Evolutionary conservation across 179 eudicot genomes (phyloP).

Genomic region (Dionaea muscipula): DNA sequence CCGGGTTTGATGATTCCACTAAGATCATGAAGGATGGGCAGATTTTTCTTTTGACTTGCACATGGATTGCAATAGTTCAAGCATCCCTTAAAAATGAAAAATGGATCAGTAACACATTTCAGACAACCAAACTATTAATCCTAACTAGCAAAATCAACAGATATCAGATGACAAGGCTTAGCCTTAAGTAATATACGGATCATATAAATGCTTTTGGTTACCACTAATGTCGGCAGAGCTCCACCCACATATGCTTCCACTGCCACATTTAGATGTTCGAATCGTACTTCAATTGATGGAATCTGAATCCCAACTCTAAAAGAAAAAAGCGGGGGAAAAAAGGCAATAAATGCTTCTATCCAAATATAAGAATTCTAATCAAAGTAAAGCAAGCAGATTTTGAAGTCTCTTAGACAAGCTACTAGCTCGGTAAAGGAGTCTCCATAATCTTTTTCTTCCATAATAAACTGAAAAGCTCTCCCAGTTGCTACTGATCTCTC

Average conservation of each 20-base stretch:
- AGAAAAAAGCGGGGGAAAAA: background rate
- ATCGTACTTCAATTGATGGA: constrained; percentile 30
- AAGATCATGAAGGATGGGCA: background rate
- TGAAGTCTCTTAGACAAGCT: background rate
- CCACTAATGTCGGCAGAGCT: constrained; percentile 16
- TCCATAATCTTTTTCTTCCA: too few relatives aligned
- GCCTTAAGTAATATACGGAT: background rate
- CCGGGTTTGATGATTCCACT: constrained; percentile 4
- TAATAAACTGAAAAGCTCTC: background rate
- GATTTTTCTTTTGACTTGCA: background rate
- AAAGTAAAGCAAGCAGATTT: background rate
- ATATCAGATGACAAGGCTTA: background rate
- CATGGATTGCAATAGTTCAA: background rate
- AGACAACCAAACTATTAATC: background rate
- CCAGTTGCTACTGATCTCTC: background rate
- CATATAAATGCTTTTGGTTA: background rate
- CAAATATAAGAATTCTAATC: background rate
- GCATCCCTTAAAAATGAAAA: background rate
- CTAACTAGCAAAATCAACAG: background rate
- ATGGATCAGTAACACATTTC: background rate
- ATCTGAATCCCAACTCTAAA: constrained; percentile 30
- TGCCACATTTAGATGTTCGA: constrained; percentile 21
- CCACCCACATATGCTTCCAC: constrained; percentile 22
- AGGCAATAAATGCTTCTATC: too few relatives aligned
- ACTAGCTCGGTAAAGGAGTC: too few relatives aligned